Base-by-base conservation (phyloP, 2,329 filamentous ascomycete genomes). In the Aspergillus calidoustus region DNA sequence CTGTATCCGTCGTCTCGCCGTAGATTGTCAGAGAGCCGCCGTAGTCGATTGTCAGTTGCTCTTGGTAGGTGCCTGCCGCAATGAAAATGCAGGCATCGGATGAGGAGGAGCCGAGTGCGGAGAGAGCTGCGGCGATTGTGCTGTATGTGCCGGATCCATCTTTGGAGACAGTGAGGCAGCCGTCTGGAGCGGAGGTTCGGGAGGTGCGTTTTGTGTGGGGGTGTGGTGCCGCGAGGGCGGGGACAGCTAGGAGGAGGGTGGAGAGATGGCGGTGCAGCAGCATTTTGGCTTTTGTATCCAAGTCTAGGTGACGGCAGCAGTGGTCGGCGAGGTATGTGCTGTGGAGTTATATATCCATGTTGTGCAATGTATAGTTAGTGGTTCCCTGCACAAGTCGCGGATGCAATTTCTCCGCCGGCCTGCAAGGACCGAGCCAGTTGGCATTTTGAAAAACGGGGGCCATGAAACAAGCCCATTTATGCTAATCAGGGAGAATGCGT, bases 51-150 rank as follows among this genome's bases (percentile, higher is more conserved):
- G 64, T 69, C 5, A 76, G 59, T 57, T 76, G 72, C 51, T 76
- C 74, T 1, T 64, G 54, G 49, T 77, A 77, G 0, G 72, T 76
- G 15, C 74, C 74, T 17, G 68, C 63, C 13, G 68, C 68, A 25
- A 77, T 62, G 49, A 71, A 77, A 48, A 77, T 77, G 44, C 74
- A 76, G 9, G 74, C 73, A 1, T 66, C 63, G 0, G 60, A 54
- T 1, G 62, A 66, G 0, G 69, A 69, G 0, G 67, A 68, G 11
- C 63, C 66, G 5, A 77, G 67, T 0, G 69, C 71, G 15, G 52
- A 53, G 4, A 77, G 50, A 8, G 75, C 75, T 28, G 52, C 67
- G 13, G 65, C 60, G 30, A 77, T 68, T 1, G 61, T 71, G 2
- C 64, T 63, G 53, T 72, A 72, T n/a, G 58, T 66, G 1, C 65